Evolutionary conservation across 108 stramenopile species (phyloP), one percentile per base, ranked within the genome.

Genomic region (Skeletonema grethae): DNA sequence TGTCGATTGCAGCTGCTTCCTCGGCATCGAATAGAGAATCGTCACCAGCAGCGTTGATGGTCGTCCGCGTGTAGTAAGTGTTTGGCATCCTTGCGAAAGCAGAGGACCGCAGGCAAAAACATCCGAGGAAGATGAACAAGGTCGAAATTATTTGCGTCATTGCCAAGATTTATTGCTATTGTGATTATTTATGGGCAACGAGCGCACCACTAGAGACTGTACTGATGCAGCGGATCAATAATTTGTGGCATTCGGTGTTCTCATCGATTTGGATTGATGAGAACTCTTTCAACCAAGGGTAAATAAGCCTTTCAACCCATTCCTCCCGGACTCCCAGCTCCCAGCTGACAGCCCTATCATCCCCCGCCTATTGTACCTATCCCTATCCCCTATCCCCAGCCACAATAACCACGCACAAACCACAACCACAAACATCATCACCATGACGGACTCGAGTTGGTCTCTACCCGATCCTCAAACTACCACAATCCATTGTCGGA

Each of bases 1-100:
- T 72, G 66, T 83, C 82, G 11, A 66, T 20, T 1, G 67, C 82
- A 3, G 76, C 76, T 35, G 62, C 76, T 29, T 83, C 72, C 56
- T 83, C 82, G 12, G 72, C 58, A 64, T 83, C 63, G n/a, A 63
- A 38, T 31, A 78, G 31, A 10, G 77, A 71, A 20, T 73, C 31
- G 25, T 75, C 73, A 16, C 31, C 38, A 18, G 7, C 60, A 8
- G 30, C 60, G n/a, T 53, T 7, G 20, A 53, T 10, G 1, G 9
- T 22, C 7, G 18, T 5, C 20, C 50, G 50, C 50, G 8, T 53
- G 18, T 43, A n/a, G 41, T 22, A 53, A 22, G 50, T 20, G 7
- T 53, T 53, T 5, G 18, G 7, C 50, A 53, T 53, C 22, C 50
- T 53, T n/a, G 50, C 50, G 22, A 53, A 53, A 16, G 50, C 50